A percentile compares a stretch with the other conserved stretches of the same genome.
Conservation (phyloP, 2,329 filamentous ascomycete genomes). For the Pestalotiopsis sp. region DNA sequence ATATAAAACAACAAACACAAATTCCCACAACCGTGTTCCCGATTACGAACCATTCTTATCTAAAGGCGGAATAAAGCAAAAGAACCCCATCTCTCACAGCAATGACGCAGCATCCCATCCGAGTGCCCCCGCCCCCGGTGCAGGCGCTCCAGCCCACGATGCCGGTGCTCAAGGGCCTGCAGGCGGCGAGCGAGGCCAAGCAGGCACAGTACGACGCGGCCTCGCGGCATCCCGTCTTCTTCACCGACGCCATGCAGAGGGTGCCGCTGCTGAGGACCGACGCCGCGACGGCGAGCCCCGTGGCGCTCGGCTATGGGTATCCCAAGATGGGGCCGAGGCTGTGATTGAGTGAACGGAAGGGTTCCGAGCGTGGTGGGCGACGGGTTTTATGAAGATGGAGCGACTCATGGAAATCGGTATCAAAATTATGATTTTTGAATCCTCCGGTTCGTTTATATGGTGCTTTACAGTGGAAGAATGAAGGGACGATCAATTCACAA, state of each 20-base stretch:
- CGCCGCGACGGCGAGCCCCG: constrained; percentile 43
- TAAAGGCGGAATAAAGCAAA: neutral
- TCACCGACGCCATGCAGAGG: constrained; percentile 64
- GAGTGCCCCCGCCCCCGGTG: constrained; percentile 2
- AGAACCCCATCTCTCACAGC: neutral
- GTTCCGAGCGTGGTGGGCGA: neutral
- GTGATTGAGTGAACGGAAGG: constrained; percentile 26
- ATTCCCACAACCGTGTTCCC: neutral
- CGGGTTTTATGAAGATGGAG: neutral
- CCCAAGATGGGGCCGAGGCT: constrained; percentile 44
- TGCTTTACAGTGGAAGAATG: neutral
- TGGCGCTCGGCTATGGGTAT: constrained; percentile 64
- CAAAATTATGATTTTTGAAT: too few species aligned
- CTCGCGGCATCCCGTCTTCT: constrained; percentile 73
- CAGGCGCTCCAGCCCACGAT: constrained; percentile 8
- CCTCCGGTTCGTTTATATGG: too few species aligned
- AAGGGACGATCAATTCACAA: neutral
- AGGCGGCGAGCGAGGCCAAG: constrained; percentile 6
- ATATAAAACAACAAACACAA: too few species aligned
- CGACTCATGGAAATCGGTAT: neutral
- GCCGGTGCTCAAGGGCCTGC: constrained; percentile 6
- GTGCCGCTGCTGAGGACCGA: constrained; percentile 42
- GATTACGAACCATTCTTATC: neutral
- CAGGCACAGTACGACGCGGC: constrained; percentile 46
- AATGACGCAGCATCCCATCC: neutral